These are phyloP conservation scores for Aspergillus fructus DNA, from an alignment of 2,329 filamentous ascomycete species.

Conservation along the genomic window DNA sequence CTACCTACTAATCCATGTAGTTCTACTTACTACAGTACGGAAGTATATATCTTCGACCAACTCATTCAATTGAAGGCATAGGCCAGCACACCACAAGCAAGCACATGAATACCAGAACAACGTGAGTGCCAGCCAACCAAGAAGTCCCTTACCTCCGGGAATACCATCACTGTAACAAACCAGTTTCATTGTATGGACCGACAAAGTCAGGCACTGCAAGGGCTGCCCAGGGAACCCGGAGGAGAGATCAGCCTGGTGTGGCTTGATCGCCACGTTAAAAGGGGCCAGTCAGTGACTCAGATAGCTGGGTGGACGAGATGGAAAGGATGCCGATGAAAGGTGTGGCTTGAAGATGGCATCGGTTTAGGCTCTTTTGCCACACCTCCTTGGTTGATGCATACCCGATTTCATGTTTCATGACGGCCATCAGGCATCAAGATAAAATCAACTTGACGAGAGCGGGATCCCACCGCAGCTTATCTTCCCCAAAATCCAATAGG, in stretches of 20 bases:
- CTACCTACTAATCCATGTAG: no score
- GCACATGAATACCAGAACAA: not conserved
- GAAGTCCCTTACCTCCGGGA: no score
- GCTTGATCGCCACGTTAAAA: not conserved
- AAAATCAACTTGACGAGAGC: not conserved
- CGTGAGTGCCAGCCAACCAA: not conserved
- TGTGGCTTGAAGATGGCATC: slow-evolving; percentile 2
- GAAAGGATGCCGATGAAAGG: not conserved
- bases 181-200: no score
- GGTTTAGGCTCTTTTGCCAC: not conserved
- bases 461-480: not conserved
- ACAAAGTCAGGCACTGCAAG: no score
- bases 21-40: no score
- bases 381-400: not conserved
- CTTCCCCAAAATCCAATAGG: not conserved
- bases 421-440: not conserved
- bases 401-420: not conserved
- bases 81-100: no score
- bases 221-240: not conserved
- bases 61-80: no score
- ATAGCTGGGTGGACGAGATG: not conserved
- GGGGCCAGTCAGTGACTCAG: not conserved
- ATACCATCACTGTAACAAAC: no score
- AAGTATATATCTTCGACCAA: no score
- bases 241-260: not conserved